Evolutionary conservation across 441 rosid species (phyloP), one percentile per base, ranked within the genome.

Genomic region (Geranium incanum): DNA sequence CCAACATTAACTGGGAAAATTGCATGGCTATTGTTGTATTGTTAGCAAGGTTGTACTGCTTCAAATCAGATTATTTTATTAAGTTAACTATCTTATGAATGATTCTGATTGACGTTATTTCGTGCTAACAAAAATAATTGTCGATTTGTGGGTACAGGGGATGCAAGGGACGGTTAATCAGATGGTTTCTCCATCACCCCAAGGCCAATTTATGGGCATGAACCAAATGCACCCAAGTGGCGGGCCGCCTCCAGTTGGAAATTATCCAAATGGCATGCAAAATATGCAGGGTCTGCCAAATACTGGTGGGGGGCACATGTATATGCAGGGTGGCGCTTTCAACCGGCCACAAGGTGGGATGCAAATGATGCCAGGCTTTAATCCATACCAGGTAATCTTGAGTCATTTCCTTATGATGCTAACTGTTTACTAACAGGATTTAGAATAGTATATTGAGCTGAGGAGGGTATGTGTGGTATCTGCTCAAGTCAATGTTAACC

Each of bases 121-220:
- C n/a, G 15, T 48, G 55, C 59, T n/a, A 4, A 23, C 6, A 7
- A 18, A 16, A 59, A 19, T 59, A 6, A 62, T 8, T 23, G 12
- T 0, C 36, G 9, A 62, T 36, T 62, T 62, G 19, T 66, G 45
- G 37, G 52, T 38, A 11, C 45, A 89, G 97, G 98, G 96, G 39
- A 89, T 86, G 91, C 98, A 93, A 84, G 91, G 94, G n/a, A 69
- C 89, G n/a, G 82, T 91, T 88, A 88, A 81, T 80, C 90, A 86
- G 81, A 87, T 90, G 92, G 88, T 76, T 79, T 87, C 89, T 69
- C 89, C 85, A 21, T 74, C 87, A 86, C 86, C 86, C 71, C 99
- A 87, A 81, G 89, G 96, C 71, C 97, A 87, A 81, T 92, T 81
- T 74, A 88, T 89, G 96, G 93, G 97, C 77, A 79, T 85, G 87